Percentiles rank a stretch among this genome's conserved stretches.
phyloP scores from a whole-genome alignment of 164 flowering plant genomes.

The Stephania japonica region DNA sequence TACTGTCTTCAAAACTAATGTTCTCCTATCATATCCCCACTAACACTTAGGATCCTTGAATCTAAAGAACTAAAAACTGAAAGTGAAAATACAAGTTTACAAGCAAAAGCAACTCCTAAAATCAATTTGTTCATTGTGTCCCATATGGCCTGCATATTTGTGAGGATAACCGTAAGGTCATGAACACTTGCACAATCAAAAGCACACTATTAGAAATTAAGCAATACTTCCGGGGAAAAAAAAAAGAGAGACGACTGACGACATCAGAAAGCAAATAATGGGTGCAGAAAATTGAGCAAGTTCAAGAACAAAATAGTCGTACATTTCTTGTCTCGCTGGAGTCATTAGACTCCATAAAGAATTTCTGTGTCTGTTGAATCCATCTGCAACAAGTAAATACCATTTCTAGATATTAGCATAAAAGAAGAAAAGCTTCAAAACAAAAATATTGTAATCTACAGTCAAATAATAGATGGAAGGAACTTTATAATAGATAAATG shows the following conservation, averaged over 20 bases:
- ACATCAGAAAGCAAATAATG: neutral
- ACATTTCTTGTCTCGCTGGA: slow-evolving; percentile 63
- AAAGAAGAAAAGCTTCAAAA: neutral
- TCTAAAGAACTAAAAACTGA: neutral
- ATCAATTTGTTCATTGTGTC: neutral
- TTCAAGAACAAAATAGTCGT: slow-evolving; percentile 19
- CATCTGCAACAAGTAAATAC: slow-evolving; percentile 43
- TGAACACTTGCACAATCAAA: neutral
- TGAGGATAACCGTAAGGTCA: neutral
- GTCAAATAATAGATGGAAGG: neutral
- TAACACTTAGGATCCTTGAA: neutral
- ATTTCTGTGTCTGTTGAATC: slow-evolving; percentile 68
- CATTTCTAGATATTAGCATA: neutral
- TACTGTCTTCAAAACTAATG: neutral
- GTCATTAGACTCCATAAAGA: slow-evolving; percentile 52
- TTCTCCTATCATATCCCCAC: neutral
- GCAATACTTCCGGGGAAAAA: neutral
- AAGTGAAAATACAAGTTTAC: neutral
- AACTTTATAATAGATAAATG: neutral
- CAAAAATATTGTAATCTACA: neutral
- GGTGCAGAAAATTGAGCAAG: neutral
- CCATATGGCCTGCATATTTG: neutral
- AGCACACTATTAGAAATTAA: neutral
- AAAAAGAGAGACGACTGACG: neutral
- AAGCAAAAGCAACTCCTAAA: neutral